These are phyloP conservation scores for Taphrina deformans DNA, from an alignment of 1,139 yeast genomes.

Conservation along the genomic window DNA sequence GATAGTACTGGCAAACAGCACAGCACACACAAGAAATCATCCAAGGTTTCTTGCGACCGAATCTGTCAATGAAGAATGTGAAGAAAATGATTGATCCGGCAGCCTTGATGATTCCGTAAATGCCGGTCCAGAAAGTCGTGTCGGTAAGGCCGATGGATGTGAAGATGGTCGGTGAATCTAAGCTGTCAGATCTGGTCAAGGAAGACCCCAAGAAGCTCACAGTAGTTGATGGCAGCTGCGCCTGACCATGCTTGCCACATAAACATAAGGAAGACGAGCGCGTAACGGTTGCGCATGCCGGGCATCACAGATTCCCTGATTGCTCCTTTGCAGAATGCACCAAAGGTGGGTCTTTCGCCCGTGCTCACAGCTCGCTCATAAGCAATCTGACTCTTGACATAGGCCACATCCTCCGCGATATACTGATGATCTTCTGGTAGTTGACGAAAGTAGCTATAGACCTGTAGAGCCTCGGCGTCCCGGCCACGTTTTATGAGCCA, in stretches of 20 bases:
- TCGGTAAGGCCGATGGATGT: not conserved
- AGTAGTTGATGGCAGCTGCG: slow-evolving; percentile 1
- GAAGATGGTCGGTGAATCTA: not conserved
- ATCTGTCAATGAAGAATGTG: not conserved
- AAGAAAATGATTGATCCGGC: not conserved
- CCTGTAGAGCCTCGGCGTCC: not conserved
- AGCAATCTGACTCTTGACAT: not conserved
- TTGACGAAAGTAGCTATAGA: not conserved
- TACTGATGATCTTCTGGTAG: not conserved
- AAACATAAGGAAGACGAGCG: not conserved
- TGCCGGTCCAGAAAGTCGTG: not conserved
- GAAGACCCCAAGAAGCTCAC: not conserved
- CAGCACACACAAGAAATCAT: not conserved
- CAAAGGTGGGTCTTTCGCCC: not conserved
- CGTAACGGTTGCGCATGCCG: not conserved
- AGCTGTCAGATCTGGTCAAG: not conserved
- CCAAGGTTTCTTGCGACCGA: not conserved
- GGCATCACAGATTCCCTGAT: not conserved
- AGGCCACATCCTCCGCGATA: not conserved
- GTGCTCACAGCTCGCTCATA: not conserved
- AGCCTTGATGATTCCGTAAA: not conserved
- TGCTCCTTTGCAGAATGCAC: not conserved
- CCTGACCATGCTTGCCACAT: slow-evolving; percentile 2
- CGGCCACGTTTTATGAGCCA: not conserved
- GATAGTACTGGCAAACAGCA: not conserved